phyloP scores from a whole-genome alignment of 495 filamentous ascomycete genomes.

The Penicillium flavigenum region DNA sequence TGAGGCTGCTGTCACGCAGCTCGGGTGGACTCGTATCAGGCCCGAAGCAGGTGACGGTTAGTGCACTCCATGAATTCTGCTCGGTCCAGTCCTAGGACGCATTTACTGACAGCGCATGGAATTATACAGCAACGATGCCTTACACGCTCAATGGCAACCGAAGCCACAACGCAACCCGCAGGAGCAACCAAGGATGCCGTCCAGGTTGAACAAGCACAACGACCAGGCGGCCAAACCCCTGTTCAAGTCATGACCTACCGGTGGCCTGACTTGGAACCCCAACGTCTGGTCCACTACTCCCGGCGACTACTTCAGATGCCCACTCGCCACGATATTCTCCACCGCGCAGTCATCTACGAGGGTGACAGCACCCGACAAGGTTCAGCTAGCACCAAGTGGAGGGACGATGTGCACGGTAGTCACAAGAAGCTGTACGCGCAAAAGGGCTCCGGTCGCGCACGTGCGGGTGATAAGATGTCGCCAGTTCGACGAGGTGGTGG shows the following conservation, averaged over 20 bases:
- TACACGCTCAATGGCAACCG: conserved; percentile 77
- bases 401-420: conserved; percentile 79
- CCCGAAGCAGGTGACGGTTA: conserved; percentile 50
- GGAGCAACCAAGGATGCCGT: background rate
- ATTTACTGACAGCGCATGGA: conserved; percentile 18
- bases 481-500: conserved; percentile 85
- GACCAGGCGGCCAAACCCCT: conserved; percentile 28
- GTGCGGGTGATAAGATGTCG: conserved; percentile 75
- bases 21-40: conserved; percentile 43
- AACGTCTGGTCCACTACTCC: conserved; percentile 74
- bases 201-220: background rate
- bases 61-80: conserved; percentile 14
- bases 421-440: conserved; percentile 74
- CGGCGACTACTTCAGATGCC: conserved; percentile 80
- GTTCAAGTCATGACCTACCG: conserved; percentile 82
- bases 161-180: conserved; percentile 38
- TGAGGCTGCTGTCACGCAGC: conserved; percentile 46
- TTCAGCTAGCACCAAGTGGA: conserved; percentile 80
- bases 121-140: conserved; percentile 51
- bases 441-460: conserved; percentile 80
- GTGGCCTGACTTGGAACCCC: conserved; percentile 87
- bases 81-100: conserved; percentile 1
- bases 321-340: conserved; percentile 86
- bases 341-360: conserved; percentile 90
- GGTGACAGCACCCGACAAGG: conserved; percentile 86